A percentile compares a stretch with the other conserved stretches of the same genome.
Conservation (phyloP, 2,329 filamentous ascomycete genomes). For the Aspergillus novoparasiticus region DNA sequence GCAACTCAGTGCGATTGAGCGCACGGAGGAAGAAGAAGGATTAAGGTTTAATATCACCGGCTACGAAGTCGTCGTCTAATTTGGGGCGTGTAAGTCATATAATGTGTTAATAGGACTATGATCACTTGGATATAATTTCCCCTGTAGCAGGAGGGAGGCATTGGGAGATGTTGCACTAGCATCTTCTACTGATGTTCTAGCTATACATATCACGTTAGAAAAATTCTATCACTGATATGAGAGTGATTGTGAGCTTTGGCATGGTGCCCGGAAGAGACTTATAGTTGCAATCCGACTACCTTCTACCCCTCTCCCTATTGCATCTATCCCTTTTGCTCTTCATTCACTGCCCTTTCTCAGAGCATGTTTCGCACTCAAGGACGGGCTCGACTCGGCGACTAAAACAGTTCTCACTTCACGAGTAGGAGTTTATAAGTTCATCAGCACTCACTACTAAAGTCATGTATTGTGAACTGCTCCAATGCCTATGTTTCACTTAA, state of each 20-base stretch:
- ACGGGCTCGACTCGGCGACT: too few species aligned
- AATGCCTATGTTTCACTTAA: not conserved
- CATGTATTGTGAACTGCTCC: not conserved
- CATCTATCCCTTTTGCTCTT: too few species aligned
- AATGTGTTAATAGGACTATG: not conserved
- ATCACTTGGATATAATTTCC: not conserved
- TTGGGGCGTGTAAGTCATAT: not conserved
- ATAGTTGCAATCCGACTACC: too few species aligned
- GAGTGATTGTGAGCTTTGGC: too few species aligned
- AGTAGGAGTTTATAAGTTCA: not conserved
- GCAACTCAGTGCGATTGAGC: slow-evolving; percentile 56
- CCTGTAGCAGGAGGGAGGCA: not conserved
- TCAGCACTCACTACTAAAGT: not conserved
- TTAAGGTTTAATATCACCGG: slow-evolving; percentile 29
- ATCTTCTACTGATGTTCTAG: not conserved
- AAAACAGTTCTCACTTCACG: too few species aligned
- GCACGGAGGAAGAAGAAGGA: slow-evolving; percentile 38
- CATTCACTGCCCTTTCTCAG: too few species aligned
- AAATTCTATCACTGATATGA: too few species aligned
- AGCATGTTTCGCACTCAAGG: too few species aligned
- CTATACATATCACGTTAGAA: not conserved
- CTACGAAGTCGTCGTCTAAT: slow-evolving; percentile 12
- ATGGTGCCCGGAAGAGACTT: too few species aligned
- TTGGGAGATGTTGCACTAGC: not conserved
- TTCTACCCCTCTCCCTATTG: too few species aligned